Evolutionary conservation across 768 basidiomycete species (phyloP), one percentile per base, ranked within the genome.

Genomic region (Krasilnikovozyma curviuscula): DNA sequence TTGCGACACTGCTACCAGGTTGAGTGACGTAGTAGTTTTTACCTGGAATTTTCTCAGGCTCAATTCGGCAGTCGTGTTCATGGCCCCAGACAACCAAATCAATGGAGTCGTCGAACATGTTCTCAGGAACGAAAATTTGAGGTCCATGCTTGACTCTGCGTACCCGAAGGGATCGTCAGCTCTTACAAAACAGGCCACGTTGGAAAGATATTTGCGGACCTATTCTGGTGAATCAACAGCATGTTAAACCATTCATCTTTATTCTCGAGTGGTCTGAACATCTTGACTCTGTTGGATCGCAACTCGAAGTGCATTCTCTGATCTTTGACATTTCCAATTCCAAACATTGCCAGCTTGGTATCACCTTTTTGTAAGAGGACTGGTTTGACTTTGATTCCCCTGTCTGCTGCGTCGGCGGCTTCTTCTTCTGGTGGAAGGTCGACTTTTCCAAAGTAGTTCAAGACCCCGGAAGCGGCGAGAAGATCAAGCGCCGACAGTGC

Each of bases 391-490:
- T 78, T 77, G 49, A 97, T 84, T 3, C 89, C 91, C 14, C 62
- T 53, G n/a, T 57, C 55, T 21, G 45, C 38, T 1, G 50, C 72
- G 16, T 72, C 66, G 0, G 79, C 74, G 6, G 77, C 75, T 21
- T 72, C 71, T 49, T 84, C 81, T 33, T 75, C 73, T 14, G 65
- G 55, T 4, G 83, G 79, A 1, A 98, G 70, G 59, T 97, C 89
- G 47, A 89, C 73, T 63, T 95, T 93, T 27, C 93, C 93, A 72
- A 98, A 95, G 65, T 98, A 97, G 64, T 97, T 98, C 56, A 98
- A 64, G 13, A 97, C 73, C 4, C 93, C 93, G 0, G 83, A 77
- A 16, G 85, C 89, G 2, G 89, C 91, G 18, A 98, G 76, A 33
- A 97, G 73, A 61, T 98, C 93, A 12, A 98, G 75, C 1, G 91